Evolutionary conservation across 106 monocot species (phyloP).

Genomic region (Platanthera guangdongensis): DNA sequence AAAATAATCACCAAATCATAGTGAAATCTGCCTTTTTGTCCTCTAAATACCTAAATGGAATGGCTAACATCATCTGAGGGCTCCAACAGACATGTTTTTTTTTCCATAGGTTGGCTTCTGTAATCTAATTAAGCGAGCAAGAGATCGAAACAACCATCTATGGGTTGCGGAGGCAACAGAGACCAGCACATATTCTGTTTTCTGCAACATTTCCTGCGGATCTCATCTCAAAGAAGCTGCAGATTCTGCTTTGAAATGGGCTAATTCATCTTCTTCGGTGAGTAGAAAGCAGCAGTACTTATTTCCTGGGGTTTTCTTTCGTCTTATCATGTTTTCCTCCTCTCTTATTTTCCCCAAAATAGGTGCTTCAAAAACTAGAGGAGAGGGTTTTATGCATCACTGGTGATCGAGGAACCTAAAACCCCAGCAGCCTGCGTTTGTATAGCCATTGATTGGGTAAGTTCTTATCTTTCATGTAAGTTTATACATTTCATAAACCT

Average conservation of each 20-base stretch:
- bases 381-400: conserved; percentile 38
- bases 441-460: not conserved
- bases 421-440: not conserved
- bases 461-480: not conserved
- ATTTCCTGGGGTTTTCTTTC: not conserved
- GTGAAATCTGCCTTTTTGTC: too few relatives aligned
- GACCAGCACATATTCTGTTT: conserved; percentile 33
- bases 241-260: conserved; percentile 37
- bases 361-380: conserved; percentile 37
- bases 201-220: conserved; percentile 18
- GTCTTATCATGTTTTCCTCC: not conserved
- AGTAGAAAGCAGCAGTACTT: not conserved
- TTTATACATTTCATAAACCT: too few relatives aligned
- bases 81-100: not conserved
- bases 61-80: not conserved
- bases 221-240: conserved; percentile 46
- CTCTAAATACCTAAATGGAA: too few relatives aligned
- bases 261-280: conserved; percentile 39
- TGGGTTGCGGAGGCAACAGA: conserved; percentile 72
- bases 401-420: conserved; percentile 17
- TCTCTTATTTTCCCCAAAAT: conserved; percentile 9
- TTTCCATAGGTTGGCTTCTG: conserved; percentile 44
- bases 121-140: conserved; percentile 59
- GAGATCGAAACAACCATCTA: conserved; percentile 50
- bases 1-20: too few relatives aligned